Percentiles rank a stretch among this genome's conserved stretches.
Conservation (phyloP, 495 filamentous ascomycete genomes). For the Sordaria brevicollis region DNA sequence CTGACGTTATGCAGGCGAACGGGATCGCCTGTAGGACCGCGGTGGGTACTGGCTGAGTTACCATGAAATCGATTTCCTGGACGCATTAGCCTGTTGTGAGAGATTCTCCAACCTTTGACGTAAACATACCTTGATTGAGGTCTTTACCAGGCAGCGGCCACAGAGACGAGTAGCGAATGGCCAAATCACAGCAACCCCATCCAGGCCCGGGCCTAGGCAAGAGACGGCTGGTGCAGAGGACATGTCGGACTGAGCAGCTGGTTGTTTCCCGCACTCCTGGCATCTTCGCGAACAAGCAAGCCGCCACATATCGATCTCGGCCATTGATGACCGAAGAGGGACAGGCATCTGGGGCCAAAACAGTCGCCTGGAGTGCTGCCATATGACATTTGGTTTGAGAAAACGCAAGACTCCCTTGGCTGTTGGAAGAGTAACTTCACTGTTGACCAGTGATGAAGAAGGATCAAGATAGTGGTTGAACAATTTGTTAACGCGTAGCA, state of each 20-base stretch:
- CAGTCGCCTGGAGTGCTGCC: conserved; percentile 46
- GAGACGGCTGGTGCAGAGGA: conserved; percentile 17
- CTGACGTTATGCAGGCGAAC: conserved; percentile 50
- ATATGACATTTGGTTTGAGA: conserved; percentile 44
- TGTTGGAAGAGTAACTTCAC: conserved; percentile 14
- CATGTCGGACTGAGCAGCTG: not conserved
- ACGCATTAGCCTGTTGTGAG: conserved; percentile 8
- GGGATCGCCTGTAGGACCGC: conserved; percentile 50
- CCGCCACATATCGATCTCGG: conserved; percentile 55
- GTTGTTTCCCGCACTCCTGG: conserved; percentile 39
- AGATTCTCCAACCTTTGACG: not conserved
- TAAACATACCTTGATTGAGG: conserved; percentile 47
- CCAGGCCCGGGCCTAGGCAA: conserved; percentile 41
- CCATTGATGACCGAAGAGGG: conserved; percentile 40
- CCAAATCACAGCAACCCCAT: conserved; percentile 50
- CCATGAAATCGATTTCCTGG: conserved; percentile 56
- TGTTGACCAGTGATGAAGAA: conserved; percentile 16
- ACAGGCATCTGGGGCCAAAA: conserved; percentile 46
- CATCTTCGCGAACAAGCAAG: conserved; percentile 43
- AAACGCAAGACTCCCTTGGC: conserved; percentile 9
- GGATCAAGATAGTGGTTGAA: conserved; percentile 45
- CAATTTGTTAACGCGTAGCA: conserved; percentile 41
- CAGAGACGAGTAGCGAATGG: conserved; percentile 54
- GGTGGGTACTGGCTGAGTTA: conserved; percentile 47
- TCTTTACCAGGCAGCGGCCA: conserved; percentile 46